Conservation (phyloP, 139 green algal species). For the Chlamydomonas sp. region DNA sequence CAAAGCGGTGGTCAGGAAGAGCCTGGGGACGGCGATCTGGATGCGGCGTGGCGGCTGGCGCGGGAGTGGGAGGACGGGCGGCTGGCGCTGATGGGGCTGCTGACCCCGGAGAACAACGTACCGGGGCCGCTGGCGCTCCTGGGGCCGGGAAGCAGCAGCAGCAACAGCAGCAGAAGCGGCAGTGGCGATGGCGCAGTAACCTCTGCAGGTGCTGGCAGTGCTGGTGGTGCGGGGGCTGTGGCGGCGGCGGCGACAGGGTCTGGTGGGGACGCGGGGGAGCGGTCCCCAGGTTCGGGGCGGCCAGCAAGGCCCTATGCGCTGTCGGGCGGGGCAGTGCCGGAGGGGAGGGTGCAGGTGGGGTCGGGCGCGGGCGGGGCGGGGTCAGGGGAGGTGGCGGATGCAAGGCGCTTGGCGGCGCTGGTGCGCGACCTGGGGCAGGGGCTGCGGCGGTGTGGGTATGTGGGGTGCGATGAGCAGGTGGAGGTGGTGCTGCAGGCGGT, state of each 20-base stretch:
- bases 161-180: no score
- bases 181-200: no score
- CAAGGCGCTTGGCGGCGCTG: neutral
- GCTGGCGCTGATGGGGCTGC: constrained; percentile 5
- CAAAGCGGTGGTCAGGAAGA: no score
- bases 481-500: neutral
- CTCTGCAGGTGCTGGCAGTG: neutral
- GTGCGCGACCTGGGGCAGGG: neutral
- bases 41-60: neutral
- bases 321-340: neutral
- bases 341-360: neutral
- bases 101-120: neutral
- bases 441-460: constrained; percentile 24
- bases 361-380: neutral
- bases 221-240: neutral
- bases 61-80: neutral
- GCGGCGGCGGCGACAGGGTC: neutral
- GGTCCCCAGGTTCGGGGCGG: no score
- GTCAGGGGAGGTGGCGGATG: neutral
- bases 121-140: constrained; percentile 5
- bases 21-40: neutral
- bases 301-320: neutral
- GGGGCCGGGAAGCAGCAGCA: no score
- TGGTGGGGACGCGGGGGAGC: no score
- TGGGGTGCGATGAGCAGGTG: constrained; percentile 9